Base-by-base conservation (phyloP, 768 basidiomycete species). In the Plicaturopsis crispa region DNA sequence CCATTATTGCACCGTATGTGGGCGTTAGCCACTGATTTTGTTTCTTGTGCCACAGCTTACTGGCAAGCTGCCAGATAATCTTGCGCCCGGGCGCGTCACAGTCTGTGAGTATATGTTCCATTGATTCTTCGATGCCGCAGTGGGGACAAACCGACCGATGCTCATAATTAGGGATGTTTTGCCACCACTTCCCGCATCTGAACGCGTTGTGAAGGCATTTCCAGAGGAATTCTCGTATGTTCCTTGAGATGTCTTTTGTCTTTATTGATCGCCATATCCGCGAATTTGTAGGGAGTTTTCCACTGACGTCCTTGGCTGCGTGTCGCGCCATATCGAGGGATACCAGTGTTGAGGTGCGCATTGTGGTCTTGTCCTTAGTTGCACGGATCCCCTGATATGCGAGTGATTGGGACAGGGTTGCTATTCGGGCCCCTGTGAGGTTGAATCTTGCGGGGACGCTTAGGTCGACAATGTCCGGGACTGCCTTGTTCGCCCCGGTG, bases 61-160 rank as follows among this genome's bases (percentile, higher is more conserved):
- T 33, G 0, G 43, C 46, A 1, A 47, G 24, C 11, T 40, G 17
- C 60, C 60, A 62, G 4, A 57, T 32, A 19, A 16, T 16, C 23
- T 38, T 34, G 32, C 56, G 56, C 0, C 52, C 54, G 1, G 45
- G 39, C 1, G 36, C 43, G 33, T 23, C 23, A 34, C 61, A 63
- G 18, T 57, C 38, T 0, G 36, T 42, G 1, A 62, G 45, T 5
- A 61, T 60, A 33, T 64, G 60, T 6, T 53, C 48, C 42, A 63
- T 48, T 7, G 50, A 24, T 33, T 62, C 62, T 10, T 10, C 39
- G 1, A 19, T 39, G 0, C 24, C 19, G 22, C 56, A 56, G 1
- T 35, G 24, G 0, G 12, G 19, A 42, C 59, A 61, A 4, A 0
- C 11, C 18, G 39, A 40, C 24, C 42, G 24, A 0, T 31, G 4